Base-by-base conservation (phyloP, 202 grass and related monocot species). In the Panicum virgatum region DNA sequence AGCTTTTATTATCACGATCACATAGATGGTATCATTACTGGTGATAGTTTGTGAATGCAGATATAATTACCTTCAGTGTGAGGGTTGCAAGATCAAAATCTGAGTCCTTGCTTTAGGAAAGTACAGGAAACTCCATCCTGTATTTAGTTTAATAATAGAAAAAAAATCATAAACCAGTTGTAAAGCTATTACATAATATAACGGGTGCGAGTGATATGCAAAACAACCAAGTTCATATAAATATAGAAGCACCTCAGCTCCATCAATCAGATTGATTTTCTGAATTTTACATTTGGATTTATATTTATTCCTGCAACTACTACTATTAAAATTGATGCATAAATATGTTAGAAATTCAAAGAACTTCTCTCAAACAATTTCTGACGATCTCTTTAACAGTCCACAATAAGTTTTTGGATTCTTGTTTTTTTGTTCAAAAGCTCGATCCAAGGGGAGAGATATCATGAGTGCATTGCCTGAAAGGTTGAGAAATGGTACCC, bases 31-130 rank as follows among this genome's bases (percentile, higher is more conserved):
- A 37, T 6, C 18, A 20, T 25, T 30, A 4, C 43, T 82, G 19
- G 9, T 73, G 15, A 47, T 78, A 34, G 15, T 69, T n/a, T 56
- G 23, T 69, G 47, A 66, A 11, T 79, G 46, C 34, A 79, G 15
- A 36, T 66, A 51, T 22, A 22, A 39, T 57, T 34, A 66, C 38
- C 36, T 79, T 26, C 50, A 39, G 20, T 66, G 18, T 18, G 76
- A 15, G 12, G 20, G 22, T 45, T 10, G 12, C 29, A 39, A 30
- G 46, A 27, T 50, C 19, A 37, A 66, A 52, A 79, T 20, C 5
- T 16, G n/a, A 66, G 61, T 40, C 13, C 9, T 56, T 80, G 46
- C 45, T 80, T 80, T 68, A 75, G 52, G 12, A 58, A 26, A 38
- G n/a, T 26, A 36, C 42, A 50, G 30, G 12, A 65, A 66, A 9